Base-by-base conservation (phyloP, 2,329 filamentous ascomycete genomes). In the Dryadomyces quercus-mongolicae region DNA sequence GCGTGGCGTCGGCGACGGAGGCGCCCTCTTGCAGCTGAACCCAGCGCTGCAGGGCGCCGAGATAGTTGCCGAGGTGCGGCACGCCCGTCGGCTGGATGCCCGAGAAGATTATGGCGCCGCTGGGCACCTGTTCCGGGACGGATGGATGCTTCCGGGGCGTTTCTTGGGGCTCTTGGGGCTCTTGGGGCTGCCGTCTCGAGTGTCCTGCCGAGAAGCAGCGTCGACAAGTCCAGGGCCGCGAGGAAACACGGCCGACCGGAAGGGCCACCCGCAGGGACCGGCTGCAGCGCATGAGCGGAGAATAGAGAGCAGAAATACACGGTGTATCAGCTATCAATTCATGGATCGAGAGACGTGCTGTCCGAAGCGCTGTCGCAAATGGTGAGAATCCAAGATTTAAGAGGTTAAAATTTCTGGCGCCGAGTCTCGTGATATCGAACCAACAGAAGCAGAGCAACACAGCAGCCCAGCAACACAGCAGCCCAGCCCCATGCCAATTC, bases 51-150 rank as follows among this genome's bases (percentile, higher is more conserved):
- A 98, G 72, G 16, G 93, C 93, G 25, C 93, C 93, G 12, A 95
- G 78, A 68, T 96, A 98, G 71, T 98, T 98, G 54, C 93, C 93
- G 34, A 98, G 72, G 67, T 98, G 93, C 15, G 93, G 93, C 22
- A 94, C 78, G 40, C 92, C 93, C 0, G 93, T 98, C 18, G 93
- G 93, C 68, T 98, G 93, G 62, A 98, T 98, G 53, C 91, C 93
- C 3, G 93, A 97, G 74, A 98, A 96, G 63, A 97, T 81, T 56
- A 85, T 75, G 54, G 59, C 52, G 53, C 52, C 47, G 18, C 53
- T 56, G 25, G 59, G 59, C 13, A 52, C 5, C 40, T 44, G 7
- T n/a, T n/a, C n/a, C n/a, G n/a, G n/a, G n/a, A n/a, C n/a, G n/a
- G n/a, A n/a, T n/a, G n/a, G n/a, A n/a, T n/a, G n/a, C n/a, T n/a